Evolutionary conservation across 2,329 filamentous ascomycete species (phyloP).

Genomic region (Venturia effusa): DNA sequence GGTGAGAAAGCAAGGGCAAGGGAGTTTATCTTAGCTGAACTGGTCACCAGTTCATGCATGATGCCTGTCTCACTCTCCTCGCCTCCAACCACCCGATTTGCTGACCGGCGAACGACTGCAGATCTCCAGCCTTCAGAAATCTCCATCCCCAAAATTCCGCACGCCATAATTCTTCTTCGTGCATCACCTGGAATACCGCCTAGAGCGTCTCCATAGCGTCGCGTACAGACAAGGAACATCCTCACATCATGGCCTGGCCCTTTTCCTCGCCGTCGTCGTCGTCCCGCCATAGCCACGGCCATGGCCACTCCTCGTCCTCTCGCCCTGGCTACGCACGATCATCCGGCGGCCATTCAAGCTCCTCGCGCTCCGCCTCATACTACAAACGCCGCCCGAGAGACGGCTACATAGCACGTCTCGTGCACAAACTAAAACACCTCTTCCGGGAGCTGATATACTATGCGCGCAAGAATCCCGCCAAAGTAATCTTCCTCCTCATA

Average conservation of each 20-base stretch:
- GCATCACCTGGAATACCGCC: not conserved
- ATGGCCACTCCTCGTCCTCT: conserved; percentile 4
- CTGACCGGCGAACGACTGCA: not conserved
- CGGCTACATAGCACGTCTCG: conserved; percentile 63
- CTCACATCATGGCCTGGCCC: not conserved
- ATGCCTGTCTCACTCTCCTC: not conserved
- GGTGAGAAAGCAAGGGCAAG: too few species aligned
- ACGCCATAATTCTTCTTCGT: not conserved
- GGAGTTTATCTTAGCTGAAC: too few species aligned
- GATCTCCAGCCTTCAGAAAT: not conserved
- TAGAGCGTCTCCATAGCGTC: not conserved
- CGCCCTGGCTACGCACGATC: conserved; percentile 4
- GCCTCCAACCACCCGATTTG: not conserved
- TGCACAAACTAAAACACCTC: conserved; percentile 66
- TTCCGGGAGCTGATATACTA: conserved; percentile 73
- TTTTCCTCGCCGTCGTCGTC: not conserved
- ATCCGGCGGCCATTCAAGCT: conserved; percentile 19
- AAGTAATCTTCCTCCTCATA: conserved; percentile 82
- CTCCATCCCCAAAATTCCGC: not conserved
- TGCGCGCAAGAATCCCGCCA: conserved; percentile 71
- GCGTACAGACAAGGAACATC: not conserved
- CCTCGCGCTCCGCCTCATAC: conserved; percentile 54
- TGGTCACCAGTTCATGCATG: not conserved
- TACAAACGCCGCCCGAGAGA: conserved; percentile 67
- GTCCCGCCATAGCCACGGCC: not conserved